Conservation (phyloP, 2,329 filamentous ascomycete genomes). For the Phyllosticta citrichinensis region DNA sequence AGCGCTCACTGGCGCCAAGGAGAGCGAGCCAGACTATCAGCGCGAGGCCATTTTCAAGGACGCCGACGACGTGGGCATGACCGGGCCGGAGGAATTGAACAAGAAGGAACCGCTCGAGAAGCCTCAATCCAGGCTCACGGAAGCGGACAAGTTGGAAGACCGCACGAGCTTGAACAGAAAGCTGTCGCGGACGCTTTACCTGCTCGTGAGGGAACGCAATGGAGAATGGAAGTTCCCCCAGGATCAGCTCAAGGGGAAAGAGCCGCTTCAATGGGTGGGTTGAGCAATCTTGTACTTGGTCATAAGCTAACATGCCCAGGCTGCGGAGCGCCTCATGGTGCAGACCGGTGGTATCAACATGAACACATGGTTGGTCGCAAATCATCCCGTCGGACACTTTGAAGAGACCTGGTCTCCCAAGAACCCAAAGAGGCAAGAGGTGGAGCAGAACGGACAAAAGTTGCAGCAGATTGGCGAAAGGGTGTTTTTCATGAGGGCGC, state of each 20-base stretch:
- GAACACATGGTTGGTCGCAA: slow-evolving; percentile 97
- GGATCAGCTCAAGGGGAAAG: slow-evolving; percentile 56
- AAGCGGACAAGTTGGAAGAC: slow-evolving; percentile 70
- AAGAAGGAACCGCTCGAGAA: slow-evolving; percentile 56
- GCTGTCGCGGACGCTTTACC: slow-evolving; percentile 74
- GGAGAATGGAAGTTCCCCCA: slow-evolving; percentile 76
- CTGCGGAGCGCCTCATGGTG: slow-evolving; percentile 67
- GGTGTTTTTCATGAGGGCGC: slow-evolving; percentile 90
- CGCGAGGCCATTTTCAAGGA: slow-evolving; percentile 64
- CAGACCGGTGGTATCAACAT: slow-evolving; percentile 82
- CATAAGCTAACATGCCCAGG: slow-evolving; percentile 41
- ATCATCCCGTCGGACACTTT: slow-evolving; percentile 76
- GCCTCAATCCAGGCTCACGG: slow-evolving; percentile 60
- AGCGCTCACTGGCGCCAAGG: slow-evolving; percentile 61
- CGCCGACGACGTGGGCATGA: slow-evolving; percentile 63
- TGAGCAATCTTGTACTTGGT: not conserved
- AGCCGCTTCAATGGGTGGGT: slow-evolving; percentile 75
- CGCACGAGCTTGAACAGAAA: slow-evolving; percentile 66
- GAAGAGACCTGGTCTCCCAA: slow-evolving; percentile 45
- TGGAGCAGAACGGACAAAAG: slow-evolving; percentile 9
- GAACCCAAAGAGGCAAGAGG: slow-evolving; percentile 16
- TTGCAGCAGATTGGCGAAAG: slow-evolving; percentile 57
- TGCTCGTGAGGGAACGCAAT: slow-evolving; percentile 66
- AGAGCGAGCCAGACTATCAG: slow-evolving; percentile 54
- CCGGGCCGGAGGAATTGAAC: slow-evolving; percentile 31